Base-by-base conservation (phyloP, 371 early-diverging fungal species). In the Blakeslea trispora region DNA sequence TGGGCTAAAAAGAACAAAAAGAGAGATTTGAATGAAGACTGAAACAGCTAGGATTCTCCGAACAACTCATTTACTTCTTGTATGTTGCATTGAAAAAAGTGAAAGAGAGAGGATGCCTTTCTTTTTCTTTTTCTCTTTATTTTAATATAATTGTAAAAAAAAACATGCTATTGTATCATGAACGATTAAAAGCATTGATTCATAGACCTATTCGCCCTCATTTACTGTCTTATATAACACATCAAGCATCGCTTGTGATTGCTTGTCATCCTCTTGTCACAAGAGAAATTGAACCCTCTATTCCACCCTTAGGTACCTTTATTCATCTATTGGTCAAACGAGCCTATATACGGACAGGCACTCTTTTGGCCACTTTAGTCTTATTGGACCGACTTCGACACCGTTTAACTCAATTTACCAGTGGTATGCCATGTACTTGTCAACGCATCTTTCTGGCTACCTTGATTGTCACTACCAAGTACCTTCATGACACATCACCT, bases 401-500 rank as follows among this genome's bases (percentile, higher is more conserved):
- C 37, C 71, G 75, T 19, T 63, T 88, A 23, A 77, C 83, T 31
- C 45, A 53, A 17, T 41, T 63, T 31, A 58, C 66, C 22, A 57
- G 45, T 22, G 90, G 89, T 6, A 87, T 87, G 81, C 80, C 85
- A 35, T 91, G 90, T 60, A 88, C 91, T 5, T 56, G 51, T 47
- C 52, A 52, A 32, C 59, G 52, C 9, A 52, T 91, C n/a, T 84
- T 91, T 57, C 67, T 93, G 22, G 90, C 91, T 17, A 79, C 89
- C 0, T 65, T 93, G 6, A 88, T 93, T 34, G 74, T 92, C 13
- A 78, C 67, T 28, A 75, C 85, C 17, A 91, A 91, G 58, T 81
- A 81, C 46, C 61, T 91, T 9, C 88, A 91, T 54, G 91, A 90
- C 55, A 81, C 86, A 1, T 83, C 86, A 18, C 90, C 88, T 14